These are phyloP conservation scores for Arthrinium puccinioides DNA, from an alignment of 2,329 filamentous ascomycete species.

Conservation along the genomic window DNA sequence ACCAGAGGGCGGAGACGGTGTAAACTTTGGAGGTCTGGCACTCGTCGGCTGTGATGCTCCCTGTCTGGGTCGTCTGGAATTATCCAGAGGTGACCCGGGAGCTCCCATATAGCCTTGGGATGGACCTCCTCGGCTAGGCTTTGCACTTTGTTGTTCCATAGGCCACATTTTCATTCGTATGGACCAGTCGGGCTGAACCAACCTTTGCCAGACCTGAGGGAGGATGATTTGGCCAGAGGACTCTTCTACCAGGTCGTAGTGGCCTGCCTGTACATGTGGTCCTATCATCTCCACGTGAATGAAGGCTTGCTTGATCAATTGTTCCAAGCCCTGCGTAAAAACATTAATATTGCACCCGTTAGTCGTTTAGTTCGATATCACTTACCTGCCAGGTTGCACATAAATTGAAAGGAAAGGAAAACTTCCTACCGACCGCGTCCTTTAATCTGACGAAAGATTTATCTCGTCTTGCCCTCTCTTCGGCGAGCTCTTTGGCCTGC, in stretches of 20 bases:
- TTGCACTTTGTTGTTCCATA: constrained; percentile 18
- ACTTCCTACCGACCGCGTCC: not conserved
- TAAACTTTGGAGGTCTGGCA: too few species aligned
- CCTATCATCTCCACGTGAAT: constrained; percentile 68
- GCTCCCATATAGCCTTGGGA: too few species aligned
- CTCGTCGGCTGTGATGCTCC: too few species aligned
- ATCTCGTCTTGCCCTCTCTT: not conserved
- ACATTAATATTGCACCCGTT: too few species aligned
- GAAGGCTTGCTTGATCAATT: constrained; percentile 74
- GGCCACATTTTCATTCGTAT: constrained; percentile 60
- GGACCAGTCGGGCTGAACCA: constrained; percentile 66
- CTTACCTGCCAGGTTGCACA: not conserved
- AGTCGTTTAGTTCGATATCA: too few species aligned
- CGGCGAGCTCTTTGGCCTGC: not conserved
- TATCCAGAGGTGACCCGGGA: too few species aligned
- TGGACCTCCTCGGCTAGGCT: too few species aligned
- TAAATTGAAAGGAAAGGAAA: not conserved
- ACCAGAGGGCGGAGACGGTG: too few species aligned
- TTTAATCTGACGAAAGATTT: not conserved
- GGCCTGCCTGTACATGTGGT: constrained; percentile 64
- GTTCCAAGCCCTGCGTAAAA: constrained; percentile 70
- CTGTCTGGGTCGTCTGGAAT: too few species aligned
- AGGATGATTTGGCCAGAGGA: constrained; percentile 74
- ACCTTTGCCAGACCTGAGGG: constrained; percentile 69
- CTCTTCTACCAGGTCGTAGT: constrained; percentile 70